Conservation (phyloP, 805 yeast genomes). For the Tetrapisispora fleetii region DNA sequence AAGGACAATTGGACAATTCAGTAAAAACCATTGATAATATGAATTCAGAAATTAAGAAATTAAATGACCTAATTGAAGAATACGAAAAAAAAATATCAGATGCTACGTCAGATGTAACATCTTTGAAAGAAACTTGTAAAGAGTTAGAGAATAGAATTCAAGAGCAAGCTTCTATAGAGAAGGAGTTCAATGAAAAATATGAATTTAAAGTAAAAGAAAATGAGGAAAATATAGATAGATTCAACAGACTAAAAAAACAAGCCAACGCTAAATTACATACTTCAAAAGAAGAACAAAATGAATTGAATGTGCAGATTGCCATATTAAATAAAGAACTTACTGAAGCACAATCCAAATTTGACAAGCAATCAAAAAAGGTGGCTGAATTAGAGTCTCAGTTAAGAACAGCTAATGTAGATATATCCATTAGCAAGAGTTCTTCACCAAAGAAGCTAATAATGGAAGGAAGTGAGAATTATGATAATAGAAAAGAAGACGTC, state of each 20-base stretch:
- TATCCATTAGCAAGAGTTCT: not conserved
- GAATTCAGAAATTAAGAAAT: conserved; percentile 16
- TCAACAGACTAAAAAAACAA: conserved; percentile 25
- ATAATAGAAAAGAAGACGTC: no score
- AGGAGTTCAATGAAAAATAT: conserved; percentile 14
- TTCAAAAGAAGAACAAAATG: conserved; percentile 28
- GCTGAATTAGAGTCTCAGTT: not conserved
- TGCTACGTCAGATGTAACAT: conserved; percentile 11
- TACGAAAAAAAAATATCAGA: conserved; percentile 9
- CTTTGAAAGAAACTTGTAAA: not conserved
- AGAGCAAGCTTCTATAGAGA: not conserved
- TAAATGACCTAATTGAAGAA: not conserved
- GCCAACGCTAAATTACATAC: conserved; percentile 30
- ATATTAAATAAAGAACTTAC: conserved; percentile 28
- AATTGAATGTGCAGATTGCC: conserved; percentile 31
- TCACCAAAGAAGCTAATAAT: no score
- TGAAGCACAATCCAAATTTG: conserved; percentile 23
- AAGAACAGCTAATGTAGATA: not conserved
- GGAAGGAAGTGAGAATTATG: no score
- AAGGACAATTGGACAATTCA: not conserved
- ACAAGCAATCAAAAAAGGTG: conserved; percentile 8
- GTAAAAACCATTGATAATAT: conserved; percentile 4
- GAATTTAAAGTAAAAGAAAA: conserved; percentile 19
- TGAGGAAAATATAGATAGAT: conserved; percentile 26
- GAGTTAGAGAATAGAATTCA: conserved; percentile 11